A percentile compares a stretch with the other conserved stretches of the same genome.
phyloP scores from a whole-genome alignment of 208 protist species.

The Acanthamoeba sp. region DNA sequence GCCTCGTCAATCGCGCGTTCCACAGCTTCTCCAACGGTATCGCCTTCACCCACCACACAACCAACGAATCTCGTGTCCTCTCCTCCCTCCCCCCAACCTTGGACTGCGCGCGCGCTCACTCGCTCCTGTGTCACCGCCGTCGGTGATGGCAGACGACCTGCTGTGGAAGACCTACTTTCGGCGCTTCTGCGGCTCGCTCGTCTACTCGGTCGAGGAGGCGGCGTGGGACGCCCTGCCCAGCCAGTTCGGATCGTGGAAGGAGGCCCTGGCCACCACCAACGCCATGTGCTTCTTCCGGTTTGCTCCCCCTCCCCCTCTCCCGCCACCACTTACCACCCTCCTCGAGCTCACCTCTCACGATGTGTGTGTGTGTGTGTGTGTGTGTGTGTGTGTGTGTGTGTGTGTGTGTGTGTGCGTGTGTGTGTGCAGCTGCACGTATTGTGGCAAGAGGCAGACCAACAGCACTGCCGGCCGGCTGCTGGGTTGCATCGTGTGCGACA shows the following conservation, averaged over 20 bases:
- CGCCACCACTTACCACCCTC: too few species aligned
- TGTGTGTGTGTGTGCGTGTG: neutral
- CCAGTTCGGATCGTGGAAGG: neutral
- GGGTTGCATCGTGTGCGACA: conserved; percentile 12
- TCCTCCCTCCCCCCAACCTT: too few species aligned
- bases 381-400: neutral
- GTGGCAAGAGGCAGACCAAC: neutral
- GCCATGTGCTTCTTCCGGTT: conserved; percentile 42
- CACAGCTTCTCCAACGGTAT: conserved; percentile 7
- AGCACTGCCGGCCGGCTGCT: neutral
- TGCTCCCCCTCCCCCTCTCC: neutral
- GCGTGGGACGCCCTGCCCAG: neutral
- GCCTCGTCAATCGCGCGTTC: neutral
- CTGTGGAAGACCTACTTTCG: conserved; percentile 10
- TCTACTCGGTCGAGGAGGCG: conserved; percentile 8
- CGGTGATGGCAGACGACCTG: neutral
- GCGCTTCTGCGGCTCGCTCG: neutral
- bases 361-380: neutral
- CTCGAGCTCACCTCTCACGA: neutral
- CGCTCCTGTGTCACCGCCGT: too few species aligned
- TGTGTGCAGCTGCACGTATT: neutral
- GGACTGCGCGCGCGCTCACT: too few species aligned
- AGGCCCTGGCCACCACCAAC: conserved; percentile 9
- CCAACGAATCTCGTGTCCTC: too few species aligned
- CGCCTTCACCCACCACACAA: neutral